Evolutionary conservation across 2,329 filamentous ascomycete genomes (phyloP), one percentile per base, ranked within the genome.

Genomic region (Talaromyces sp.): DNA sequence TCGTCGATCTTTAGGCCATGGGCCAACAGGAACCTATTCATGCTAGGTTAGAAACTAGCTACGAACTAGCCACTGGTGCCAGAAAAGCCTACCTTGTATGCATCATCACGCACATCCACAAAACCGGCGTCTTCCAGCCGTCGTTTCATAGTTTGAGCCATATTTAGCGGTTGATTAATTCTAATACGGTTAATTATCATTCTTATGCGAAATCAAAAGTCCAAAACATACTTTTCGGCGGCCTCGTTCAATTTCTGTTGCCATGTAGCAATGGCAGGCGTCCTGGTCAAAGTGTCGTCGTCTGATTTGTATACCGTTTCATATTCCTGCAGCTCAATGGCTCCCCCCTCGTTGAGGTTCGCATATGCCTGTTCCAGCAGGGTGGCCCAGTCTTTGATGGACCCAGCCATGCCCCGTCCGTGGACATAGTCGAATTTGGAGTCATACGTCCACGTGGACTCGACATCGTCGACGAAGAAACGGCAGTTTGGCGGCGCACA

Each of bases 311-410:
- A 64, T 27, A 56, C 53, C 9, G 53, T 52, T 28, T 73, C 71
- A 57, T 70, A 69, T 31, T 72, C 70, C 42, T 66, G 63, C 8
- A 72, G 44, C 62, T 73, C 70, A 51, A 73, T 59, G 65, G 66
- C 69, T 12, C 71, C 70, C n/a, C 69, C 70, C 0, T 70, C 68
- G 27, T 61, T 65, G 51, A 73, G 53, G 57, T 70, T 66, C 27
- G 70, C 66, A 57, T 66, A 67, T n/a, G 66, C 64, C 55, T 69
- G 67, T 51, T 67, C 62, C 14, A 71, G 61, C 18, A 73, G 62
- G 30, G 65, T 61, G 10, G 64, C 65, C 71, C 71, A 72, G 61
- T 73, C 66, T 12, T 56, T 65, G 44, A 73, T 72, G 28, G 67
- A 65, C 9, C 69, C 70, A 30, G 63, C 64, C 64, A 72, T 65